Evolutionary conservation across 108 stramenopile genomes (phyloP).

Genomic region (Cyclotella cryptica): DNA sequence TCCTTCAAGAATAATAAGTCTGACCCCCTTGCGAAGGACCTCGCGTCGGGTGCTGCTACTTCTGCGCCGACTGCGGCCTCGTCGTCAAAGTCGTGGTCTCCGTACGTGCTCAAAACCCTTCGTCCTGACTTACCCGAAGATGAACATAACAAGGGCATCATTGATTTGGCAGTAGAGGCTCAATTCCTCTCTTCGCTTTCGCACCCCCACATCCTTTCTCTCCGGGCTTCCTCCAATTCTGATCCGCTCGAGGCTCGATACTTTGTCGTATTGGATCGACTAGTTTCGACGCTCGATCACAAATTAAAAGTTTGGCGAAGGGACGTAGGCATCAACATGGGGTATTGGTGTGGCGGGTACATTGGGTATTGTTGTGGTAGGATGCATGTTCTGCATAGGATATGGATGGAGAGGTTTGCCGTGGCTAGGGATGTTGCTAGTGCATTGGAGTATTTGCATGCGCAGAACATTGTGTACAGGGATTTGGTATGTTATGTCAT

Average conservation of each 20-base stretch:
- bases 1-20: slow-evolving; percentile 50
- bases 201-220: slow-evolving; percentile 83
- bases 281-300: slow-evolving; percentile 74
- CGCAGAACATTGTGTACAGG: slow-evolving; percentile 74
- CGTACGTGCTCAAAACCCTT: slow-evolving; percentile 81
- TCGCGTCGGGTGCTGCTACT: background rate
- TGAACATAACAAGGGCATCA: slow-evolving; percentile 84
- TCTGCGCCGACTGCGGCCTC: background rate
- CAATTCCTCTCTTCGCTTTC: slow-evolving; percentile 67
- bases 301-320: slow-evolving; percentile 78
- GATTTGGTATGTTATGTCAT: slow-evolving; percentile 60
- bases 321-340: slow-evolving; percentile 66
- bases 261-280: slow-evolving; percentile 84
- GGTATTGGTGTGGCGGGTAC: slow-evolving; percentile 66
- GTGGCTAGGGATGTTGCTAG: slow-evolving; percentile 75
- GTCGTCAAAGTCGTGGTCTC: background rate
- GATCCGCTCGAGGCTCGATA: slow-evolving; percentile 82
- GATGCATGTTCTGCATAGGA: slow-evolving; percentile 64
- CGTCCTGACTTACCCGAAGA: slow-evolving; percentile 84
- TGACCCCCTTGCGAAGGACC: background rate
- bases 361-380: slow-evolving; percentile 86
- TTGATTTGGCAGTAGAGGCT: slow-evolving; percentile 89
- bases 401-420: slow-evolving; percentile 80
- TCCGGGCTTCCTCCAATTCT: slow-evolving; percentile 81
- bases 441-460: slow-evolving; percentile 84